Conservation (phyloP, 116 monocot genomes). For the Cymodocea nodosa region DNA sequence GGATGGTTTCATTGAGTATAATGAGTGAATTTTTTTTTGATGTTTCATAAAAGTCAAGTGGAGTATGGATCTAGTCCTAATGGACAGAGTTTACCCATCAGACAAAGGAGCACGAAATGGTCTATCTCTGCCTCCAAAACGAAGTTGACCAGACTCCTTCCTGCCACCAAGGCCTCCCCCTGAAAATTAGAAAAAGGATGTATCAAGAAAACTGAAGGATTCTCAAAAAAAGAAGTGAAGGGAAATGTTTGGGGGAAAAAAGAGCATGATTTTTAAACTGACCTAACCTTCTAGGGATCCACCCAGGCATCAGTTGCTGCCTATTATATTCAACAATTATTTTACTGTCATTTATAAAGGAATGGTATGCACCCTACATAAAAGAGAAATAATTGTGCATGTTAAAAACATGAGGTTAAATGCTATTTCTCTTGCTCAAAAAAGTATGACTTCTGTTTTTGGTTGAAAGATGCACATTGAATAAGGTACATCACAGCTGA, state of each 20-base stretch:
- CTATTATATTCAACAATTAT: constrained; percentile 87
- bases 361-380: constrained; percentile 73
- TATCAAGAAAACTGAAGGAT: no score
- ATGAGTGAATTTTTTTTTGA: background rate
- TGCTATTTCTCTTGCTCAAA: no score
- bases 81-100: constrained; percentile 3
- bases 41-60: background rate
- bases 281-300: constrained; percentile 94
- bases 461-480: no score
- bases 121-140: constrained; percentile 95
- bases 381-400: background rate
- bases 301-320: constrained; percentile 90
- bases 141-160: constrained; percentile 97
- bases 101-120: constrained; percentile 97
- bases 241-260: background rate
- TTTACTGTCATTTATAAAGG: constrained; percentile 63
- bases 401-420: no score
- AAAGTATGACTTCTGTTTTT: no score
- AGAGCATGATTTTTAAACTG: constrained; percentile 7
- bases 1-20: background rate
- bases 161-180: constrained; percentile 90
- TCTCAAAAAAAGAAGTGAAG: background rate
- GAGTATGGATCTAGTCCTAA: background rate
- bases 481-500: no score
- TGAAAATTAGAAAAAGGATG: constrained; percentile 8